Conservation (phyloP, 139 green algal species). For the Monoraphidium neglectum region DNA sequence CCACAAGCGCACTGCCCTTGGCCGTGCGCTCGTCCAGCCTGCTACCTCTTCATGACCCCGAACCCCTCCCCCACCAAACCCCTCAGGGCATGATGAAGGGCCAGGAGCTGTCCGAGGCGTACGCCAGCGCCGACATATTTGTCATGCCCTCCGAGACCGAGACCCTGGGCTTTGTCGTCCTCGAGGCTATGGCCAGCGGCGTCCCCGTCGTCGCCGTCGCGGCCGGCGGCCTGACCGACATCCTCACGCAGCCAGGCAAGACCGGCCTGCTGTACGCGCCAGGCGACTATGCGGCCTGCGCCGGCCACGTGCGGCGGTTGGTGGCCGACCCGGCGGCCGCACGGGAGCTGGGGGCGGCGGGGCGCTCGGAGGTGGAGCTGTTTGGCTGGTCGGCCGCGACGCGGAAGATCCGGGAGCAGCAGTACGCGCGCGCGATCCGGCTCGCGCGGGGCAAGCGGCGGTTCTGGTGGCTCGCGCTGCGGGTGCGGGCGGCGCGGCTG, state of each 20-base stretch:
- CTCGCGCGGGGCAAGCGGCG: slow-evolving; percentile 25
- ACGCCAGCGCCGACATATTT: slow-evolving; percentile 94
- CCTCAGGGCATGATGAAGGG: slow-evolving; percentile 67
- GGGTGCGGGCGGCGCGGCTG: slow-evolving; percentile 26
- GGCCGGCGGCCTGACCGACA: slow-evolving; percentile 91
- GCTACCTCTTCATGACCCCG: no score
- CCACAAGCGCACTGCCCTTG: no score
- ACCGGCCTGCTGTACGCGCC: slow-evolving; percentile 51
- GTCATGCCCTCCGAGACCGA: slow-evolving; percentile 94
- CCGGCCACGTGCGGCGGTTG: slow-evolving; percentile 6
- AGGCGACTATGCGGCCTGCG: slow-evolving; percentile 15
- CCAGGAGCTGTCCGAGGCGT: slow-evolving; percentile 88
- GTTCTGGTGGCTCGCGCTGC: slow-evolving; percentile 42
- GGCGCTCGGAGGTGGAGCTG: slow-evolving; percentile 39
- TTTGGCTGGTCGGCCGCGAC: slow-evolving; percentile 66
- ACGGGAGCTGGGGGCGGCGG: slow-evolving; percentile 24
- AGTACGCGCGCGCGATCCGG: slow-evolving; percentile 68
- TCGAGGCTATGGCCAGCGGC: slow-evolving; percentile 95
- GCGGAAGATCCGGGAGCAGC: slow-evolving; percentile 49
- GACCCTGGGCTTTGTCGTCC: slow-evolving; percentile 97
- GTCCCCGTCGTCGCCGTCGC: slow-evolving; percentile 91
- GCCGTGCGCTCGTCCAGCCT: no score
- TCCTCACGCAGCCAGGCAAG: slow-evolving; percentile 59
- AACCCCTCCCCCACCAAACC: background rate
- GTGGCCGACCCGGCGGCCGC: slow-evolving; percentile 36